Evolutionary conservation across 768 basidiomycete genomes (phyloP), one percentile per base, ranked within the genome.

Genomic region (Naganishia kalamii): DNA sequence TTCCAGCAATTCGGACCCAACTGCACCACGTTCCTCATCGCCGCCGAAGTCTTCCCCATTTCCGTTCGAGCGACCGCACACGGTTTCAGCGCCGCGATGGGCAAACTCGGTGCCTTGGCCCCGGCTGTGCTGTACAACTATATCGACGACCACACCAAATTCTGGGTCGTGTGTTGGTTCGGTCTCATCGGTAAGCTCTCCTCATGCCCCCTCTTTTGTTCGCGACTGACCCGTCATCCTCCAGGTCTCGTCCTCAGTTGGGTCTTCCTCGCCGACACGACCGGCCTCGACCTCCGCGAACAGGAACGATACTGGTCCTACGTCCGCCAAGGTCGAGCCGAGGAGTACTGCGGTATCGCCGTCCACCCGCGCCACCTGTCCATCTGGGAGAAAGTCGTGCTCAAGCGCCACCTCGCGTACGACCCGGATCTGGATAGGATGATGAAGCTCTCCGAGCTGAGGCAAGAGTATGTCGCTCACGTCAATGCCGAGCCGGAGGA

Each of bases 91-190:
- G 79, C 79, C 12, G 78, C 78, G 0, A 50, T 68, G 3, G 79
- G 80, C 30, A 81, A 81, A 70, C 48, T 80, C 62, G 80, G 80
- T 19, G 80, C 80, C 7, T 70, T 81, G 19, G 59, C 77, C 12
- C 79, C 80, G 10, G 77, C 79, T 19, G 71, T 80, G 57, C 62
- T 80, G 15, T 81, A 78, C 75, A 77, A 79, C 71, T 80, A 80
- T 67, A 69, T 80, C 61, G 72, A 60, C 66, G 61, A 35, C 37
- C 63, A 64, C 23, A 76, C 75, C 33, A 59, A 59, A 57, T 78
- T 79, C 72, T 77, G 76, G 79, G 74, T 80, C 66, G 79, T 79
- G 7, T 75, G 72, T 60, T 78, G 78, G 73, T 81, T 80, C 71
- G 54, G 54, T 48, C 74, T 78, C 27, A 40, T 63, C 27, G 75